These are phyloP conservation scores for Neocucurbitaria cava DNA, from an alignment of 2,329 filamentous ascomycete species.

Conservation along the genomic window DNA sequence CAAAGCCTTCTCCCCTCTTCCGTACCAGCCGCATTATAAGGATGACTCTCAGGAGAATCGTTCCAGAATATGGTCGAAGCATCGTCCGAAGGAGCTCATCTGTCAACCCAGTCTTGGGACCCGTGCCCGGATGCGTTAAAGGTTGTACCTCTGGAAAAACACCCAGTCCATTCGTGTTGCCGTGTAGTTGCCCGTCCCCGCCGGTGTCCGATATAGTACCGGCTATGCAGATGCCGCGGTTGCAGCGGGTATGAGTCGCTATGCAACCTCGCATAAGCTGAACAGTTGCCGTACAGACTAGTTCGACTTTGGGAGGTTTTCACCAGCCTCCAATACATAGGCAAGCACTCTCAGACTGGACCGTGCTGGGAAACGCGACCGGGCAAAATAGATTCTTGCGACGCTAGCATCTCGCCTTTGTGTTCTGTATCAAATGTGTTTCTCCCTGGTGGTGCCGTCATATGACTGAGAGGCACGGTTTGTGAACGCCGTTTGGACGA, in stretches of 20 bases:
- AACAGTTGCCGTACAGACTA: background rate
- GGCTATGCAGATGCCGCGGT: background rate
- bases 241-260: background rate
- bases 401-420: background rate
- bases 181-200: background rate
- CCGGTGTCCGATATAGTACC: background rate
- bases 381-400: background rate
- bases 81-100: no score
- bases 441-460: background rate
- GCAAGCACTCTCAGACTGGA: background rate
- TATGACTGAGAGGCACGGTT: constrained; percentile 1
- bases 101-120: no score
- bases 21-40: no score
- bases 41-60: background rate
- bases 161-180: no score
- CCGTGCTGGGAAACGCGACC: background rate
- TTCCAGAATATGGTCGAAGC: background rate
- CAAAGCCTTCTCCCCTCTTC: no score
- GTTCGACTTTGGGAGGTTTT: background rate
- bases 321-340: background rate
- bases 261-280: background rate
- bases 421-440: background rate
- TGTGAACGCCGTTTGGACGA: constrained; percentile 3
- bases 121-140: no score
- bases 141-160: no score